Percentiles rank a stretch among this genome's conserved stretches.
phyloP scores from a whole-genome alignment of 1,139 yeast genomes.

The Blastobotrys ciferrii region DNA sequence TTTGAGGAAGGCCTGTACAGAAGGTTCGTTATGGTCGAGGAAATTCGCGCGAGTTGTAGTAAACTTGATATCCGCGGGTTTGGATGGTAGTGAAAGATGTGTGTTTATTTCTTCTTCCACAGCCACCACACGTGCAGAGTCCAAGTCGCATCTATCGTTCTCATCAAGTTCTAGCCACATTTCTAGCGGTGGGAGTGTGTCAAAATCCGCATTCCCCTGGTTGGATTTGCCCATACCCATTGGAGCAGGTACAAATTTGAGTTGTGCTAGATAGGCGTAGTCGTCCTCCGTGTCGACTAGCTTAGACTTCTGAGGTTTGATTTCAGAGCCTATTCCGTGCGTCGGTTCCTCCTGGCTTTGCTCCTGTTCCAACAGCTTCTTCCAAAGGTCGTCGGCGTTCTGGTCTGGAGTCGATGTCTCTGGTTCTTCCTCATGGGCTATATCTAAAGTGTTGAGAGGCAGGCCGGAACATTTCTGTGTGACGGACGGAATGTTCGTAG shows the following conservation, averaged over 20 bases:
- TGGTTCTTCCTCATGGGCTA: conserved; percentile 20
- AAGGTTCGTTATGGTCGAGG: conserved; percentile 38
- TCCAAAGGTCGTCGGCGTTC: conserved; percentile 23
- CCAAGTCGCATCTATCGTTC: conserved; percentile 42
- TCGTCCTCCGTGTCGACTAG: conserved; percentile 35
- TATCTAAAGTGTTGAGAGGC: conserved; percentile 27
- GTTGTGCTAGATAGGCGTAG: conserved; percentile 44
- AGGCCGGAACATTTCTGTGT: conserved; percentile 31
- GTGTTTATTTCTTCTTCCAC: conserved; percentile 49
- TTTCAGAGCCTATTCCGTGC: conserved; percentile 11
- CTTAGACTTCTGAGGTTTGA: conserved; percentile 6
- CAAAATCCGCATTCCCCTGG: conserved; percentile 22
- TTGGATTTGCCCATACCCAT: conserved; percentile 22
- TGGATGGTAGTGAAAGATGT: conserved; percentile 44
- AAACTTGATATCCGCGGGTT: conserved; percentile 46
- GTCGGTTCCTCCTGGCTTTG: too few species aligned
- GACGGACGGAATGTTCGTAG: conserved; percentile 34
- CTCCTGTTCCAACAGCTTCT: conserved; percentile 18
- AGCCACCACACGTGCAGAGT: conserved; percentile 45
- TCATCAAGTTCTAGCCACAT: conserved; percentile 50
- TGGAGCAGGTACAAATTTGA: conserved; percentile 51
- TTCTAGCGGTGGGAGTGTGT: conserved; percentile 52
- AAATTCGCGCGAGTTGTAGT: conserved; percentile 39
- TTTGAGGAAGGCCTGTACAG: conserved; percentile 42
- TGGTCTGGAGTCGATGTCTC: not conserved